Conservation (phyloP, 202 grass and related monocot species). For the Digitaria exilis region DNA sequence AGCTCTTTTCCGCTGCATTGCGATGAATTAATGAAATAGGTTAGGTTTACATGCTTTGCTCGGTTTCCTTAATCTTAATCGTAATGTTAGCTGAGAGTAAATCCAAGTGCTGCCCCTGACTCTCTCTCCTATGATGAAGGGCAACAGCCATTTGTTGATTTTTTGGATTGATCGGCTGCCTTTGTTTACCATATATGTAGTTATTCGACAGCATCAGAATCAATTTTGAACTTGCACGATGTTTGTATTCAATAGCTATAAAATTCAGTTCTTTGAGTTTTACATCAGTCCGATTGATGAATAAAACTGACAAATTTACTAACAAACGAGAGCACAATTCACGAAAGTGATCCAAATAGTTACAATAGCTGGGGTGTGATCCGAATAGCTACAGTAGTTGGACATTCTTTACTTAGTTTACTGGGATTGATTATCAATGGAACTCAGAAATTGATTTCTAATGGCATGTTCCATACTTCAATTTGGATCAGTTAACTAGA, state of each 20-base stretch:
- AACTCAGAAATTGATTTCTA: neutral
- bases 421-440: neutral
- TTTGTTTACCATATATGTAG: neutral
- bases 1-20: neutral
- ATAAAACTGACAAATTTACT: neutral
- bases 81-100: neutral
- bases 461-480: neutral
- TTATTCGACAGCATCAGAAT: conserved; percentile 1
- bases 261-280: neutral
- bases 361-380: no score
- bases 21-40: neutral
- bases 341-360: neutral
- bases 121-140: neutral
- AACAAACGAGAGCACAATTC: neutral
- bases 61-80: neutral
- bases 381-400: neutral
- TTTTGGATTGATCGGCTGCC: neutral
- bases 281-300: neutral
- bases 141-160: no score
- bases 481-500: neutral
- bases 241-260: neutral
- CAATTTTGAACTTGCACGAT: neutral
- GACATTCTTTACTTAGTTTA: neutral
- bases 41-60: neutral
- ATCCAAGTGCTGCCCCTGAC: neutral